Evolutionary conservation across 768 basidiomycete species (phyloP).

Genomic region (Suillus hirtellus): DNA sequence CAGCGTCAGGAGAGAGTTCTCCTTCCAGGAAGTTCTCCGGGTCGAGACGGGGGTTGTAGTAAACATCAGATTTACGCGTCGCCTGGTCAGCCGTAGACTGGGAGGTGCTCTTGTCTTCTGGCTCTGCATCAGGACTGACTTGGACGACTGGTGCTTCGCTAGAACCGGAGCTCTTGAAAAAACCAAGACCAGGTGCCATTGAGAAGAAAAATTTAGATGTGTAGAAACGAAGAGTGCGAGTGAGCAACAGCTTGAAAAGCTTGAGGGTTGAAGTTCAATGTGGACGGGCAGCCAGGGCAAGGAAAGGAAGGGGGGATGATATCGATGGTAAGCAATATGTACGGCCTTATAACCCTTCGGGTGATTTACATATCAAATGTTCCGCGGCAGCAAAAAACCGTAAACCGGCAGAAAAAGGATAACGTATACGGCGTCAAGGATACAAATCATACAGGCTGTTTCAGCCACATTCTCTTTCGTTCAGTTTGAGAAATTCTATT

Average conservation of each 20-base stretch:
- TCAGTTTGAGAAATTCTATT: slow-evolving; percentile 10
- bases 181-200: slow-evolving; percentile 37
- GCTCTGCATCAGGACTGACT: slow-evolving; percentile 11
- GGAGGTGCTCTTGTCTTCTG: not conserved
- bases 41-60: slow-evolving; percentile 70
- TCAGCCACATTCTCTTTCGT: slow-evolving; percentile 15
- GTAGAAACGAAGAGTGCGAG: slow-evolving; percentile 9
- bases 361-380: slow-evolving; percentile 15
- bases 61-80: slow-evolving; percentile 32
- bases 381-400: slow-evolving; percentile 10
- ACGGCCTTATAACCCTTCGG: slow-evolving; percentile 24
- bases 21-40: slow-evolving; percentile 69
- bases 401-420: slow-evolving; percentile 23
- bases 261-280: slow-evolving; percentile 10
- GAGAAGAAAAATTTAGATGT: slow-evolving; percentile 8
- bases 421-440: slow-evolving; percentile 23
- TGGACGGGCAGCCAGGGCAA: not conserved
- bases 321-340: not conserved
- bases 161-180: slow-evolving; percentile 24
- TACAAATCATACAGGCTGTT: not conserved
- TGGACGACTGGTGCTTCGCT: not conserved
- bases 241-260: slow-evolving; percentile 12
- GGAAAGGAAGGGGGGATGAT: slow-evolving; percentile 17
- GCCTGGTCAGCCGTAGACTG: slow-evolving; percentile 13
- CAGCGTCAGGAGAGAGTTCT: slow-evolving; percentile 64